Evolutionary conservation across 1,284 basidiomycete species (phyloP), one percentile per base, ranked within the genome.

Genomic region (Malassezia obtusa): DNA sequence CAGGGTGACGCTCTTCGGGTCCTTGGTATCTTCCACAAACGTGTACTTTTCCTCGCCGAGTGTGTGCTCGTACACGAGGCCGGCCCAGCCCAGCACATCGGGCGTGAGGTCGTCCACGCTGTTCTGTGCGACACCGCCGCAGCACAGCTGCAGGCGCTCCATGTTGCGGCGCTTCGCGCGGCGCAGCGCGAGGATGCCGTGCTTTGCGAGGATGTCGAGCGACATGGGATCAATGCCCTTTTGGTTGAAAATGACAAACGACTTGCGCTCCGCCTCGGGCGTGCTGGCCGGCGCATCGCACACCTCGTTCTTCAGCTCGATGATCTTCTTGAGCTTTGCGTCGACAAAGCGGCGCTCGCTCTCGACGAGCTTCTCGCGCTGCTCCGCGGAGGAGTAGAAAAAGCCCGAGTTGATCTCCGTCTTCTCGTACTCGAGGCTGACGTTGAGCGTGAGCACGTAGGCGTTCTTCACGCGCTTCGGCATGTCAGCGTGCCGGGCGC

Each of bases 401-500:
- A 99, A 99, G 19, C 90, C 84, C 43, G 94, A 96, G 79, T 99
- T 99, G 75, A 99, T 89, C 80, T 99, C 94, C 62, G 94, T 99
- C 80, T 98, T 98, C 76, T 99, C 94, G 76, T 98, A 99, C 76
- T 99, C 94, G 64, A 99, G 78, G 72, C 88, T 92, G 68, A 98
- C 94, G 77, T 99, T 99, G 68, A 99, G 79, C 22, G 88, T 98
- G 61, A 99, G 78, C 61, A 99, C 86, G 77, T 81, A 95, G 39
- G 90, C 89, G 77, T 99, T 98, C 76, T 95, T 90, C 57, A 98
- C 83, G 62, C 90, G 84, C 79, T 92, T 96, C 43, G 94, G 91
- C 94, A 98, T 98, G 77, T 98, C 94, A 4, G 92, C 91, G 77
- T 99, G 94, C 63, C 94, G 80, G 44, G 89, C 90, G 62, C 94